Percentiles rank a stretch among this genome's conserved stretches.
phyloP scores from a whole-genome alignment of 768 basidiomycete genomes.

The Lactarius tabidus region DNA sequence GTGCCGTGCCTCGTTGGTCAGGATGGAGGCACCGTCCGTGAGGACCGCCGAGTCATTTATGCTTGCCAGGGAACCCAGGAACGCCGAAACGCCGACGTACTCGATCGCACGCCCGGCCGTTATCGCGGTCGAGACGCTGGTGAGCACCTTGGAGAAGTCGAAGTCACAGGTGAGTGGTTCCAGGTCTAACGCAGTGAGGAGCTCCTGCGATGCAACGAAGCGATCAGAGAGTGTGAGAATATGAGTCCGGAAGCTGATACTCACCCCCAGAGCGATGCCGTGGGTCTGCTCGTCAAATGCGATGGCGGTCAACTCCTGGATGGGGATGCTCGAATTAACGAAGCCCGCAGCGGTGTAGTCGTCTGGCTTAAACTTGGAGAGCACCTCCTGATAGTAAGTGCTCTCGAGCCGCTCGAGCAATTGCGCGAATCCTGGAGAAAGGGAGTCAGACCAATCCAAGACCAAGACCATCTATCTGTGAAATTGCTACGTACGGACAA shows the following conservation, averaged over 20 bases:
- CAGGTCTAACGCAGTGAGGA: constrained; percentile 52
- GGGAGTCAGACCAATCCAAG: constrained; percentile 4
- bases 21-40: constrained; percentile 64
- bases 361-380: constrained; percentile 56
- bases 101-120: constrained; percentile 71
- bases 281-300: constrained; percentile 61
- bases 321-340: constrained; percentile 46
- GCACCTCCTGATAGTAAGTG: constrained; percentile 61
- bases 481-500: constrained; percentile 46
- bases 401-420: constrained; percentile 73
- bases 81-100: constrained; percentile 69
- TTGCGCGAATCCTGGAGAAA: constrained; percentile 62
- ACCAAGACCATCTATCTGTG: constrained; percentile 23
- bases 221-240: neutral
- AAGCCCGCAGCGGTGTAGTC: constrained; percentile 70
- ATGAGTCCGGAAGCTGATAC: constrained; percentile 10
- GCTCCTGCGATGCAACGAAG: constrained; percentile 33
- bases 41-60: constrained; percentile 57
- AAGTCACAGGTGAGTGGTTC: constrained; percentile 59
- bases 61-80: constrained; percentile 67
- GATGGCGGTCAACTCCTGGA: constrained; percentile 59
- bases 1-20: too few species aligned
- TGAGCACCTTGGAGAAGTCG: constrained; percentile 59
- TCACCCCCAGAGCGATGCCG: constrained; percentile 48
- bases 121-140: constrained; percentile 65